Percentiles rank a stretch among this genome's conserved stretches.
phyloP scores from a whole-genome alignment of 495 filamentous ascomycete species.

The Lepraria neglecta region DNA sequence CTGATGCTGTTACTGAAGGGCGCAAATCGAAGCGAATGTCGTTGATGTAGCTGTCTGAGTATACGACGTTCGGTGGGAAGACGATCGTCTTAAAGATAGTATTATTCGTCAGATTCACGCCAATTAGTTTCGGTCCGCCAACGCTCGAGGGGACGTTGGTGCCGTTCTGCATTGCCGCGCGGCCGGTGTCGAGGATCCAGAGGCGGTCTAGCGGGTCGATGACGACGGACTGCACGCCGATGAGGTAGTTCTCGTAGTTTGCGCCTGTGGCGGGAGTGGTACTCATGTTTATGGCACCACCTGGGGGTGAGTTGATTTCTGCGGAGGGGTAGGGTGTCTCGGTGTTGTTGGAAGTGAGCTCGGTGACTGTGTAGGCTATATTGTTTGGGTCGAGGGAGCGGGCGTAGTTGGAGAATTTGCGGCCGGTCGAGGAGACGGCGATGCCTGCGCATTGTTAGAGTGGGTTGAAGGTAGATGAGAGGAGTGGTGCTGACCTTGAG shows the following conservation, averaged over 20 bases:
- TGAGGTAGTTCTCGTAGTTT: constrained; percentile 39
- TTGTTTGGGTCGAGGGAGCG: constrained; percentile 38
- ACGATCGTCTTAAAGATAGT: constrained; percentile 41
- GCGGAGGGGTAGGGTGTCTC: constrained; percentile 39
- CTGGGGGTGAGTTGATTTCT: constrained; percentile 40
- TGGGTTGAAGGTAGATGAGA: too few relatives aligned
- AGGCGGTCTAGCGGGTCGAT: constrained; percentile 40
- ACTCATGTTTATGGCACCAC: constrained; percentile 42
- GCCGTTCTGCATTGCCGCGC: constrained; percentile 35
- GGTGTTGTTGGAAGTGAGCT: constrained; percentile 35
- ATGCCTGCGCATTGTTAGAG: constrained; percentile 29
- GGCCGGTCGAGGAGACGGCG: constrained; percentile 39
- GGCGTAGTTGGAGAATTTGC: constrained; percentile 45
- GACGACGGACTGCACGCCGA: constrained; percentile 43
- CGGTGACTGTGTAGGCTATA: constrained; percentile 40
- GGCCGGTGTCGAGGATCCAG: constrained; percentile 46
- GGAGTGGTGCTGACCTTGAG: constrained; percentile 16
- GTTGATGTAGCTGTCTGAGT: constrained; percentile 41
- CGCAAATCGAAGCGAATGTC: constrained; percentile 44
- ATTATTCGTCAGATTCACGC: constrained; percentile 37
- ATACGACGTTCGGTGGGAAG: constrained; percentile 39
- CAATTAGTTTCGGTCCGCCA: constrained; percentile 42
- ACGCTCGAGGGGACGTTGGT: constrained; percentile 34
- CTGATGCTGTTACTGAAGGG: constrained; percentile 28
- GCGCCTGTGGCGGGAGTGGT: constrained; percentile 36